phyloP scores from a whole-genome alignment of 305 asterid genomes.

The Fraxinus xanthoxyloides region DNA sequence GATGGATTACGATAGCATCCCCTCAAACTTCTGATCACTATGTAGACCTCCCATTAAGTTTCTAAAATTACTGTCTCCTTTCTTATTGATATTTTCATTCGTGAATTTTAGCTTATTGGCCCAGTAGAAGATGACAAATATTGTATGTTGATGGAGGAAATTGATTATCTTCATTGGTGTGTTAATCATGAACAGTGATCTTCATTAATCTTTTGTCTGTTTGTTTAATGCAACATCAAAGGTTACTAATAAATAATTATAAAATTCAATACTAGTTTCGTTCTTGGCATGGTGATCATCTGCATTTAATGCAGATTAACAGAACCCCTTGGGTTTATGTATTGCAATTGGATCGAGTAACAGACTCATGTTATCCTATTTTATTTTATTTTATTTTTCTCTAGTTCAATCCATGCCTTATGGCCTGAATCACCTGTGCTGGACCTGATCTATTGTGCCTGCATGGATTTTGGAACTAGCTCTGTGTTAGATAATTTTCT shows the following conservation, averaged over 20 bases:
- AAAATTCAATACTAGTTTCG: background rate
- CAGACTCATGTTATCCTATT: background rate
- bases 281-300: background rate
- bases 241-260: background rate
- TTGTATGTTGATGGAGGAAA: background rate
- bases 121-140: background rate
- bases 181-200: background rate
- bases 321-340: background rate
- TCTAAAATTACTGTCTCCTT: background rate
- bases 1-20: background rate
- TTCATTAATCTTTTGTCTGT: background rate
- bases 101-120: background rate
- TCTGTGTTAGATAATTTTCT: background rate
- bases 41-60: background rate
- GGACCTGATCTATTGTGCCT: conserved; percentile 9
- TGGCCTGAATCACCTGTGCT: conserved; percentile 4
- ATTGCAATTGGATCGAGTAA: background rate
- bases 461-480: background rate
- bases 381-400: background rate
- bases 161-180: background rate
- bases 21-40: background rate
- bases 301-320: background rate
- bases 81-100: conserved; percentile 9
- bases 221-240: background rate
- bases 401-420: background rate